These are phyloP conservation scores for Pythium aquatile DNA, from an alignment of 352 stramenopile species.

Conservation along the genomic window DNA sequence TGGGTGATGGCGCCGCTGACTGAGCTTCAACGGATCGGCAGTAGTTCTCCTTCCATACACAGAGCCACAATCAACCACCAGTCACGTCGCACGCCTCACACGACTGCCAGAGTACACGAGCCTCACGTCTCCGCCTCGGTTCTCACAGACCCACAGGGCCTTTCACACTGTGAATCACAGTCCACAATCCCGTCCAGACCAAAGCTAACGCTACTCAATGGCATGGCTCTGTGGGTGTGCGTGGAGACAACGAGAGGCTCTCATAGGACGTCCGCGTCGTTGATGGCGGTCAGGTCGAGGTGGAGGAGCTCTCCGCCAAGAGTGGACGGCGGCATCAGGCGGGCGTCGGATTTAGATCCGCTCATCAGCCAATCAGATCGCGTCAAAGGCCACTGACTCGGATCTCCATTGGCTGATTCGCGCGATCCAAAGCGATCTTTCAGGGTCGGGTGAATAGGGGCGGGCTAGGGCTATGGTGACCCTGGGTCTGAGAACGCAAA, in stretches of 20 bases:
- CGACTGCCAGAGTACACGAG: too few species aligned
- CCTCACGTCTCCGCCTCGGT: too few species aligned
- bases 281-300: background rate
- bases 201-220: too few species aligned
- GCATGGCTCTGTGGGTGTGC: too few species aligned
- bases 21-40: conserved; percentile 9
- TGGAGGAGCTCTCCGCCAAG: background rate
- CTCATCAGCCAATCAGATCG: conserved; percentile 16
- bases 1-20: conserved; percentile 11
- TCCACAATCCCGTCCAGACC: too few species aligned
- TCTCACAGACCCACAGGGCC: too few species aligned
- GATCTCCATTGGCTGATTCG: conserved; percentile 17
- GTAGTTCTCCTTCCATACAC: background rate
- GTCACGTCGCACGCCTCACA: background rate
- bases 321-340: conserved; percentile 1
- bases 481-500: conserved; percentile 22
- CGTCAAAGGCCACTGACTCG: conserved; percentile 1
- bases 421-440: conserved; percentile 29
- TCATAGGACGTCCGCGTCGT: background rate
- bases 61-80: background rate
- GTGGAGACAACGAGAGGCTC: too few species aligned
- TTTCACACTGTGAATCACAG: too few species aligned
- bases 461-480: conserved; percentile 16
- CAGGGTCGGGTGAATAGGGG: conserved; percentile 21
- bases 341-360: conserved; percentile 4